phyloP scores from a whole-genome alignment of 1,284 basidiomycete genomes.

The Volvariella surrecta region DNA sequence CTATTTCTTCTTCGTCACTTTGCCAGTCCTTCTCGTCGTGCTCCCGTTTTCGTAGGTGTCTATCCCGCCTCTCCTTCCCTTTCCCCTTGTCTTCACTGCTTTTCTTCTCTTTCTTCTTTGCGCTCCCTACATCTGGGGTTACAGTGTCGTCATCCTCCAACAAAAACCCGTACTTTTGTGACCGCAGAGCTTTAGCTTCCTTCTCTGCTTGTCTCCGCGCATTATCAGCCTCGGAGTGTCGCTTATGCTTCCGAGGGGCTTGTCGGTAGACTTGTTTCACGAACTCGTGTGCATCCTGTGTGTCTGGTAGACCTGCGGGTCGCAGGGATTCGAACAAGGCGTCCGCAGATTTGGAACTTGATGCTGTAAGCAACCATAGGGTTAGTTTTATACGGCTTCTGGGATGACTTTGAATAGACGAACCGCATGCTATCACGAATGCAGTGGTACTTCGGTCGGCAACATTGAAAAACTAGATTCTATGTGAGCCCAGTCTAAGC shows the following conservation, averaged over 20 bases:
- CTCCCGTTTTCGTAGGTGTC: slow-evolving; percentile 73
- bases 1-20: slow-evolving; percentile 76
- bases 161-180: slow-evolving; percentile 72
- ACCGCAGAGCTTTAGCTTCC: slow-evolving; percentile 59
- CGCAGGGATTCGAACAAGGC: slow-evolving; percentile 71
- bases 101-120: slow-evolving; percentile 39
- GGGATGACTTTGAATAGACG: slow-evolving; percentile 18
- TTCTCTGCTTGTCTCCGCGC: slow-evolving; percentile 60
- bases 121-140: slow-evolving; percentile 30
- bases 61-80: slow-evolving; percentile 44
- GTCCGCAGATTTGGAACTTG: slow-evolving; percentile 75
- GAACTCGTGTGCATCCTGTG: slow-evolving; percentile 73
- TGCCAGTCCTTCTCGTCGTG: slow-evolving; percentile 78
- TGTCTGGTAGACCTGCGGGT: slow-evolving; percentile 73
- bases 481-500: slow-evolving; percentile 2
- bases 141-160: slow-evolving; percentile 59
- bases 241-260: slow-evolving; percentile 72
- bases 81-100: slow-evolving; percentile 33
- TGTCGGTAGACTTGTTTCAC: slow-evolving; percentile 70
- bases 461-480: slow-evolving; percentile 65
- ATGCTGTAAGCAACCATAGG: slow-evolving; percentile 46
- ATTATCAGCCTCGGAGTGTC: slow-evolving; percentile 31
- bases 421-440: slow-evolving; percentile 80
- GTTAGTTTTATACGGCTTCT: slow-evolving; percentile 13
- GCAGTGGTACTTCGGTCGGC: slow-evolving; percentile 79